Evolutionary conservation across 139 green algal genomes (phyloP), one percentile per base, ranked within the genome.

Genomic region (Chlamydomonas eustigma): DNA sequence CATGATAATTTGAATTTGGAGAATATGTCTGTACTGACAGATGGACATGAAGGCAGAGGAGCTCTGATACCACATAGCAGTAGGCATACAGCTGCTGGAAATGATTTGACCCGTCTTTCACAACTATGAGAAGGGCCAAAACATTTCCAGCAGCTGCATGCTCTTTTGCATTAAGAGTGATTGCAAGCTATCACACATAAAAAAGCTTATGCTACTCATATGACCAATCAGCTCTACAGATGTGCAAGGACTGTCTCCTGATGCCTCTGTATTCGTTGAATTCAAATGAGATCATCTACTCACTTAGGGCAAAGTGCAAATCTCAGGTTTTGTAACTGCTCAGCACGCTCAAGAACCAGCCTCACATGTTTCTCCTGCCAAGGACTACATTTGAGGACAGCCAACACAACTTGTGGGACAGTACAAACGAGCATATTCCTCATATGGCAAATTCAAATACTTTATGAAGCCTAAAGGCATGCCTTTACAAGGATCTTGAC

Each of bases 271-370:
- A 18, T 28, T 58, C 12, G 12, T 58, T 58, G 12, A 12, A 12
- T 58, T 58, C 44, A 58, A 12, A 58, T 12, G 12, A 12, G 12
- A 28, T 28, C 12, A 12, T 18, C 44, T 30, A 71, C 79, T 52
- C 72, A 88, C 82, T 87, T 94, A 2, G 91, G 91, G 74, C 87
- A 93, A 32, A 96, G 81, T 66, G 93, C 88, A 50, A 90, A 96
- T 30, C 91, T 85, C 79, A 96, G 84, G 74, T 95, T 85, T 71
- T 96, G 84, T 63, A 96, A 83, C 67, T 95, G 86, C 39, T 92
- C 85, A 3, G 85, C 84, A 6, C 67, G 50, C 39, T 79, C 67
- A 8, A 92, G 77, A 50, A 93, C 73, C 66, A 96, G 81, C 64
- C 86, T 78, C 25, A 89, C 91, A 70, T 95, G 91, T 5, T 71